A percentile compares a stretch with the other conserved stretches of the same genome.
These are phyloP conservation scores for Diaporthe amygdali DNA, from an alignment of 2,329 filamentous ascomycete genomes.

Conservation along the genomic window DNA sequence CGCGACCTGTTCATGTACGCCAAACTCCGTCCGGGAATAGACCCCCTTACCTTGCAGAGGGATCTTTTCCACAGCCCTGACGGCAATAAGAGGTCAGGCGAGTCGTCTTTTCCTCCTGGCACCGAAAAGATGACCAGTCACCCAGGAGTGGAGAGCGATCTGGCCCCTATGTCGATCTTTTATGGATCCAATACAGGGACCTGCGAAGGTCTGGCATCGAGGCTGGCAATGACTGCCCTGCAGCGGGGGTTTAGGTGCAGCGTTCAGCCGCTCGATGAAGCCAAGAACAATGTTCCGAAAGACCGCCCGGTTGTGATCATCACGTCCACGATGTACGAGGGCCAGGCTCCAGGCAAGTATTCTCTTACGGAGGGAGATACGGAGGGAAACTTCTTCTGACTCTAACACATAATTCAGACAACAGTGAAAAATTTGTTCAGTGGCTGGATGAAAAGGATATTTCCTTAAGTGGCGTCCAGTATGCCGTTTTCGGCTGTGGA, in stretches of 20 bases:
- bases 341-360: slow-evolving; percentile 53
- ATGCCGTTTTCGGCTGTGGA: slow-evolving; percentile 62
- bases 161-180: too few relatives aligned
- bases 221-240: slow-evolving; percentile 51
- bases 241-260: slow-evolving; percentile 50
- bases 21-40: slow-evolving; percentile 6
- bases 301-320: slow-evolving; percentile 55
- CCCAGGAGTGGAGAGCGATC: background rate
- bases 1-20: slow-evolving; percentile 27
- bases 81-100: too few relatives aligned
- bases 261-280: slow-evolving; percentile 54
- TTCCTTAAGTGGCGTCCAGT: slow-evolving; percentile 51
- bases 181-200: too few relatives aligned
- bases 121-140: too few relatives aligned
- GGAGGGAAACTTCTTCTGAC: too few relatives aligned
- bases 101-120: background rate
- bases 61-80: background rate
- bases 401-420: slow-evolving; percentile 29
- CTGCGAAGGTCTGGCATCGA: too few relatives aligned
- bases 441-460: slow-evolving; percentile 51
- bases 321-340: slow-evolving; percentile 63
- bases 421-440: slow-evolving; percentile 58
- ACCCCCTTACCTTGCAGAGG: background rate
- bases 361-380: too few relatives aligned
- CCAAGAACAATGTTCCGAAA: slow-evolving; percentile 49